These are phyloP conservation scores for Tetrastigma voinierianum DNA, from an alignment of 164 flowering plant genomes.

Conservation along the genomic window DNA sequence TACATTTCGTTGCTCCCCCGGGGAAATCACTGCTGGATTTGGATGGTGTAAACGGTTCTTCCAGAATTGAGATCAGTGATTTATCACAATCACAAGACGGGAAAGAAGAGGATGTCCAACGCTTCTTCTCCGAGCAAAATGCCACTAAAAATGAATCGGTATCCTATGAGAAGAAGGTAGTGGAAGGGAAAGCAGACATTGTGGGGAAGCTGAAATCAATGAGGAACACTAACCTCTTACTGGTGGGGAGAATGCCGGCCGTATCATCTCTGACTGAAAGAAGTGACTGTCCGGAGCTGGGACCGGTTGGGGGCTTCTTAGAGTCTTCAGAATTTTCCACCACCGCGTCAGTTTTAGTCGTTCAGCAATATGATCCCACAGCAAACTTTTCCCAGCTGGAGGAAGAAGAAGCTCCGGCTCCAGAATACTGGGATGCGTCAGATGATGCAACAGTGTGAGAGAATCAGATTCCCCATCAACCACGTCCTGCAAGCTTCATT, in stretches of 20 bases:
- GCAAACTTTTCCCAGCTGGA: slow-evolving; percentile 5
- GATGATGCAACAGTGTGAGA: slow-evolving; percentile 24
- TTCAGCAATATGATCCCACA: slow-evolving; percentile 38
- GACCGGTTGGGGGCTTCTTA: slow-evolving; percentile 44
- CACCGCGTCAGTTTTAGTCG: slow-evolving; percentile 44
- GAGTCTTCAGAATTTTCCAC: slow-evolving; percentile 34
- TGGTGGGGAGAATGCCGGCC: slow-evolving; percentile 49
- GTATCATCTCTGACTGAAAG: slow-evolving; percentile 7
- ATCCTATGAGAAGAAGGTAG: slow-evolving; percentile 30
- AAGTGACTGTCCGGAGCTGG: slow-evolving; percentile 48
- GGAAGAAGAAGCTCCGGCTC: slow-evolving; percentile 14
- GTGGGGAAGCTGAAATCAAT: slow-evolving; percentile 12
- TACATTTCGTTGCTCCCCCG: slow-evolving; percentile 17
- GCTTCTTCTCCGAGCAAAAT: slow-evolving; percentile 13
- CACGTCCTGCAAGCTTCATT: no score
- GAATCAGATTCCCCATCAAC: no score
- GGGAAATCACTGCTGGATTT: slow-evolving; percentile 5
- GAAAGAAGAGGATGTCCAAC: slow-evolving; percentile 3
- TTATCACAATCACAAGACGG: not conserved
- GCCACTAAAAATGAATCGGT: slow-evolving; percentile 8
- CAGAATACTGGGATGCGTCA: slow-evolving; percentile 12
- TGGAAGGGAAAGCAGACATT: slow-evolving; percentile 20
- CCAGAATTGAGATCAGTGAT: not conserved
- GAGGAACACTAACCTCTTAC: slow-evolving; percentile 37
- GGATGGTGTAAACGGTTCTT: not conserved